Evolutionary conservation across 164 flowering plant species (phyloP).

Genomic region (Vitis rotundifolia): DNA sequence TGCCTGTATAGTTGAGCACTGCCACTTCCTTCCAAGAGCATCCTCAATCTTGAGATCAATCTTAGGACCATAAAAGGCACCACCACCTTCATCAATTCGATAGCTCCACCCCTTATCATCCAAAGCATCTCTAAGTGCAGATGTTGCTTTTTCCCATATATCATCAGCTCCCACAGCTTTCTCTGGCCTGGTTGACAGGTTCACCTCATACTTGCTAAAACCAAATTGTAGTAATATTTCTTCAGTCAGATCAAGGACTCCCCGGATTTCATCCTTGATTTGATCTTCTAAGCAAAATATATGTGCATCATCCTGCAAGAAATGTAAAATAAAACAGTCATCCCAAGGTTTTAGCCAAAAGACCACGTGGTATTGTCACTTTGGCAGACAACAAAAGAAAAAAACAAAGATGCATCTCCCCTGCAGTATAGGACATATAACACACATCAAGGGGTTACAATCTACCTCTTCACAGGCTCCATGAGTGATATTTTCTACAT

Average conservation of each 20-base stretch:
- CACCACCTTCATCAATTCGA: constrained; percentile 93
- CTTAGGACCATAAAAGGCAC: constrained; percentile 99
- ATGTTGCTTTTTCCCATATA: constrained; percentile 93
- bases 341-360: background rate
- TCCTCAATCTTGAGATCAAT: constrained; percentile 98
- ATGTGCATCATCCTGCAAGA: constrained; percentile 95
- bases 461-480: background rate
- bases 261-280: constrained; percentile 92
- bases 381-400: too few species aligned
- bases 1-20: constrained; percentile 95
- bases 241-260: constrained; percentile 94
- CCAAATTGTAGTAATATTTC: constrained; percentile 85
- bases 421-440: background rate
- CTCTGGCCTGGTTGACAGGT: constrained; percentile 94
- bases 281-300: constrained; percentile 94
- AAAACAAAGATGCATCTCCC: background rate
- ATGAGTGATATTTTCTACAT: background rate
- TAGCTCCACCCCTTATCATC: constrained; percentile 92
- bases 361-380: too few species aligned
- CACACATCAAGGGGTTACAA: background rate
- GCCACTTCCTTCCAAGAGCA: constrained; percentile 99
- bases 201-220: constrained; percentile 83
- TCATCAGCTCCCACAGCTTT: constrained; percentile 88
- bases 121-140: constrained; percentile 88
- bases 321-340: background rate